A percentile compares a stretch with the other conserved stretches of the same genome.
Conservation (phyloP, 768 basidiomycete genomes). For the Termitomyces sp. region DNA sequence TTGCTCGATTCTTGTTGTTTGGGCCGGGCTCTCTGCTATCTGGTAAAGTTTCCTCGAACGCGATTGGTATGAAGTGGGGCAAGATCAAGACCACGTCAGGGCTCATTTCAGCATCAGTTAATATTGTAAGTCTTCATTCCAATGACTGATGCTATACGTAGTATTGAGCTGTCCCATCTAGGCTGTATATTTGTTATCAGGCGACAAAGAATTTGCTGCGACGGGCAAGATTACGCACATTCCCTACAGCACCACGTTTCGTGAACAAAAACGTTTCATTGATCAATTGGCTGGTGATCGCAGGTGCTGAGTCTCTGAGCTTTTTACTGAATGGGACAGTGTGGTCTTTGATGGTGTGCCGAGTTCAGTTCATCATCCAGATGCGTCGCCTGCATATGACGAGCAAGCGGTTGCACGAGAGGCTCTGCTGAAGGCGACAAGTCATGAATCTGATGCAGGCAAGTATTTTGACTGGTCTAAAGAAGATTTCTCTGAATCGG, state of each 20-base stretch:
- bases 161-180: too few relatives aligned
- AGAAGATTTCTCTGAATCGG: too few relatives aligned
- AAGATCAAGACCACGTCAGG: not conserved
- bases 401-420: not conserved
- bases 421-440: not conserved
- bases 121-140: not conserved
- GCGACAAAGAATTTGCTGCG: not conserved
- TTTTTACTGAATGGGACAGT: not conserved
- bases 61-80: not conserved
- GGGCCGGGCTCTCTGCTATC: not conserved
- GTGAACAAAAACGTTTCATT: not conserved
- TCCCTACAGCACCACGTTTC: not conserved
- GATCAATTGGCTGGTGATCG: not conserved
- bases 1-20: not conserved
- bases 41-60: not conserved
- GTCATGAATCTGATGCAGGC: too few relatives aligned
- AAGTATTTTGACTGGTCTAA: too few relatives aligned
- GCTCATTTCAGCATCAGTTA: not conserved
- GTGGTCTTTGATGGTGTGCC: not conserved
- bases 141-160: too few relatives aligned
- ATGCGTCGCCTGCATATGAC: not conserved
- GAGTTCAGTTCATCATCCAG: not conserved
- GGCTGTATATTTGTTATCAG: not conserved
- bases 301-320: not conserved
- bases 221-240: not conserved